Percentiles rank a stretch among this genome's conserved stretches.
phyloP scores from a whole-genome alignment of 768 basidiomycete genomes.

The Lactarius indigo region DNA sequence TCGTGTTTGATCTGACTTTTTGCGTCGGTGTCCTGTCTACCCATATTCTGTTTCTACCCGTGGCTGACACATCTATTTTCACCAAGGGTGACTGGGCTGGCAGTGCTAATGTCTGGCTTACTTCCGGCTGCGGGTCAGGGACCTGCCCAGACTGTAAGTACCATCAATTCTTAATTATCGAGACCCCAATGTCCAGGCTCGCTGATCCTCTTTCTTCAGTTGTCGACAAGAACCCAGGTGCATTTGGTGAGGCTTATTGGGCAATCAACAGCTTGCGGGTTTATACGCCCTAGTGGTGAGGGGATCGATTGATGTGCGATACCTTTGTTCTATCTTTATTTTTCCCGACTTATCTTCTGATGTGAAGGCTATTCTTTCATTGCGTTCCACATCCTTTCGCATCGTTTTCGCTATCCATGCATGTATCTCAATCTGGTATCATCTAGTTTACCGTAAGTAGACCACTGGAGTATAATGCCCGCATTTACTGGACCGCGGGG shows the following conservation, averaged over 20 bases:
- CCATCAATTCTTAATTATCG: constrained; percentile 9
- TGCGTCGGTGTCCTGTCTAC: constrained; percentile 42
- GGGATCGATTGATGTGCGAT: neutral
- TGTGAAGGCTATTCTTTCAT: neutral
- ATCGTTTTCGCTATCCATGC: neutral
- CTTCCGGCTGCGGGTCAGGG: constrained; percentile 37
- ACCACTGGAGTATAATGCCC: neutral
- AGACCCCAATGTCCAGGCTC: neutral
- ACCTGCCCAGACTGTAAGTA: constrained; percentile 50
- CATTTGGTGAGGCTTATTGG: constrained; percentile 67
- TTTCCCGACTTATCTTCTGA: neutral
- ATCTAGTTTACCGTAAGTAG: neutral
- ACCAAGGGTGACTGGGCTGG: constrained; percentile 26
- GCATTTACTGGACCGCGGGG: neutral
- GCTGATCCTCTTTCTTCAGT: constrained; percentile 33
- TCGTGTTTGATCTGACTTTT: constrained; percentile 60
- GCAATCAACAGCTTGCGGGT: constrained; percentile 58
- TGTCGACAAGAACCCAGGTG: constrained; percentile 55
- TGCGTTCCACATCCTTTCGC: neutral
- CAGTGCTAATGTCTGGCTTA: neutral
- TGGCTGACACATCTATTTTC: neutral
- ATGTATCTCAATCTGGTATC: neutral
- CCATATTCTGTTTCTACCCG: constrained; percentile 1
- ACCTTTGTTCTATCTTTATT: neutral
- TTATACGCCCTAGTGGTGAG: constrained; percentile 36